Conservation (phyloP, 495 filamentous ascomycete species). For the Xylaria longipes region DNA sequence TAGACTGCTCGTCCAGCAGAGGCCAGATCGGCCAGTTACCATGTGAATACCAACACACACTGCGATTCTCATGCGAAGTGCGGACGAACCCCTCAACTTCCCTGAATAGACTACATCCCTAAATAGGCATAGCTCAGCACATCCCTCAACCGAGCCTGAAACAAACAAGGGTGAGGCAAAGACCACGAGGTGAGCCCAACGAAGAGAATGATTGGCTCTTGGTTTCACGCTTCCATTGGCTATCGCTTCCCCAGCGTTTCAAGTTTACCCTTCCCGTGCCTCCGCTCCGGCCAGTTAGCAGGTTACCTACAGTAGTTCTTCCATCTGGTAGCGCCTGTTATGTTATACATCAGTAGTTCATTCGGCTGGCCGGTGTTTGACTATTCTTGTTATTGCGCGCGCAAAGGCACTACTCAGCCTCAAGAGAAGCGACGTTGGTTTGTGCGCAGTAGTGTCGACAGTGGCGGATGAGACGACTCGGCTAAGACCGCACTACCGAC, state of each 20-base stretch:
- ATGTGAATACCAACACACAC: neutral
- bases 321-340: neutral
- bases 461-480: slow-evolving; percentile 22
- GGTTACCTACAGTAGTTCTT: neutral
- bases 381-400: neutral
- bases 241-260: slow-evolving; percentile 12
- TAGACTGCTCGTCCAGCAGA: neutral
- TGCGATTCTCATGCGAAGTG: neutral
- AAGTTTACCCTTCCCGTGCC: slow-evolving; percentile 4
- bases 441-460: neutral
- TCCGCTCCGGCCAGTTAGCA: neutral
- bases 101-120: neutral
- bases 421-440: neutral
- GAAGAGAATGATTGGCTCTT: slow-evolving; percentile 13
- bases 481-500: neutral
- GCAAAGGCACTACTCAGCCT: slow-evolving; percentile 8
- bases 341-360: neutral
- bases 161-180: slow-evolving; percentile 15
- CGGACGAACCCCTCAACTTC: slow-evolving; percentile 5
- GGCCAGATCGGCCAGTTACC: neutral
- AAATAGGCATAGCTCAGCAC: neutral
- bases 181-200: neutral
- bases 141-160: neutral
- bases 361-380: neutral
- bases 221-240: slow-evolving; percentile 11